phyloP scores from a whole-genome alignment of 2,329 filamentous ascomycete species.

The Monilinia fructigena region DNA sequence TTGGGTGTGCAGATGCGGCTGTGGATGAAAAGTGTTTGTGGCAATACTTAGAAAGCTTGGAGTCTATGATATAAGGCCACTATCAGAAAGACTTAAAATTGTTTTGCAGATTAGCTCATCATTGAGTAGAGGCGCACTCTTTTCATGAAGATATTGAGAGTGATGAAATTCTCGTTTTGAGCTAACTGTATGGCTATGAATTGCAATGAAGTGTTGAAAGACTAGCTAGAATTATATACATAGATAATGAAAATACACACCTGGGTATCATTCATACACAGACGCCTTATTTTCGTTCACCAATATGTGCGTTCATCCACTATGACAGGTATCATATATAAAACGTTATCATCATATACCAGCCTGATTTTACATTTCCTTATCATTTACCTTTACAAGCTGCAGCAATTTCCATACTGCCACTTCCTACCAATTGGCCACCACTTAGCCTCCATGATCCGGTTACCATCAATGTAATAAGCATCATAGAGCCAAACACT shows the following conservation, averaged over 20 bases:
- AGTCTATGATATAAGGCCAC: too few relatives aligned
- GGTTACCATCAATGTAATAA: slow-evolving; percentile 15
- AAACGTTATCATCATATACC: neutral
- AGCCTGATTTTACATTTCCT: neutral
- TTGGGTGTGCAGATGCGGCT: too few relatives aligned
- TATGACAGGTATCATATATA: neutral
- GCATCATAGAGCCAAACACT: neutral
- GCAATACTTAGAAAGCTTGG: too few relatives aligned
- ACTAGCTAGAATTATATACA: neutral
- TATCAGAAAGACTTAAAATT: too few relatives aligned
- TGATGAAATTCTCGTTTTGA: too few relatives aligned
- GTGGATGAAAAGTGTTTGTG: too few relatives aligned
- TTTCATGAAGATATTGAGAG: too few relatives aligned
- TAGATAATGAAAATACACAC: neutral
- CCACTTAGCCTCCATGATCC: slow-evolving; percentile 27
- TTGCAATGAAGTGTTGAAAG: too few relatives aligned
- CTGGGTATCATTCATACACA: neutral
- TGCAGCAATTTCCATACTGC: slow-evolving; percentile 31
- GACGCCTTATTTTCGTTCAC: neutral
- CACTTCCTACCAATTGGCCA: slow-evolving; percentile 30
- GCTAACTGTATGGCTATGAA: neutral
- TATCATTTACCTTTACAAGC: slow-evolving; percentile 28
- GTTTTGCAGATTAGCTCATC: too few relatives aligned
- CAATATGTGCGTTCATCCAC: neutral
- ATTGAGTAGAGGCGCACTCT: too few relatives aligned